Evolutionary conservation across 441 rosid species (phyloP).

Genomic region (Raphanus hybrid): DNA sequence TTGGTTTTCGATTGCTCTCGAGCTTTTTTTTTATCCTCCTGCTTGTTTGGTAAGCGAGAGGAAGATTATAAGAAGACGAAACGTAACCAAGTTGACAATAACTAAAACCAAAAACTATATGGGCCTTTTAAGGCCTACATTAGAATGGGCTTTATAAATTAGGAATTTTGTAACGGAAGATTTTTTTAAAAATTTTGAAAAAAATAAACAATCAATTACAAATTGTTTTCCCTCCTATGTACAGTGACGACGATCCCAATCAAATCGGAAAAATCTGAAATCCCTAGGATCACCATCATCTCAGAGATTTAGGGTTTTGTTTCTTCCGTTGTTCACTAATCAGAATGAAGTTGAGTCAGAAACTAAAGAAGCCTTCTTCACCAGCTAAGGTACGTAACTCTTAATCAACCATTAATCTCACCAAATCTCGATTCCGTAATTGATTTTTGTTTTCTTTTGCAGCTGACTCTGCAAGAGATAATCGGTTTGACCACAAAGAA

Average conservation of each 20-base stretch:
- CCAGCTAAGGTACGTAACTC: conserved; percentile 53
- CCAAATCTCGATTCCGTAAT: conserved; percentile 1
- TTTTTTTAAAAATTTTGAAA: not conserved
- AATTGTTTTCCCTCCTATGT: conserved; percentile 38
- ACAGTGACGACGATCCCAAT: conserved; percentile 25
- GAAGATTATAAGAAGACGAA: conserved; percentile 13
- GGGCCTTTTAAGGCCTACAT: conserved; percentile 17
- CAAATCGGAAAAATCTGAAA: conserved; percentile 10
- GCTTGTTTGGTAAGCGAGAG: conserved; percentile 2
- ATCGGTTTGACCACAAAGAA: conserved; percentile 74
- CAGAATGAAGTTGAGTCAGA: conserved; percentile 60
- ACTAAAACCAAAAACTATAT: not conserved
- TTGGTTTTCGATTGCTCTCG: conserved; percentile 16
- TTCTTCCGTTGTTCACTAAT: not conserved
- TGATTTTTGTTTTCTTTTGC: not conserved
- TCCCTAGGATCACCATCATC: conserved; percentile 23
- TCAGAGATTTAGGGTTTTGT: not conserved
- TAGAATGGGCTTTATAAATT: not conserved
- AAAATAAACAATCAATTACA: not conserved
- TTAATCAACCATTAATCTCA: conserved; percentile 15
- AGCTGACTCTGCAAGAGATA: conserved; percentile 70
- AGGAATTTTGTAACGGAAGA: conserved; percentile 19
- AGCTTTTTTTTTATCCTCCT: not conserved
- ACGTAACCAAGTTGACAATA: not conserved
- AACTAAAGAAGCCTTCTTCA: conserved; percentile 53